Percentiles rank a stretch among this genome's conserved stretches.
Evolutionary conservation across 2,329 filamentous ascomycete genomes (phyloP).

Genomic region (Boeremia exigua): DNA sequence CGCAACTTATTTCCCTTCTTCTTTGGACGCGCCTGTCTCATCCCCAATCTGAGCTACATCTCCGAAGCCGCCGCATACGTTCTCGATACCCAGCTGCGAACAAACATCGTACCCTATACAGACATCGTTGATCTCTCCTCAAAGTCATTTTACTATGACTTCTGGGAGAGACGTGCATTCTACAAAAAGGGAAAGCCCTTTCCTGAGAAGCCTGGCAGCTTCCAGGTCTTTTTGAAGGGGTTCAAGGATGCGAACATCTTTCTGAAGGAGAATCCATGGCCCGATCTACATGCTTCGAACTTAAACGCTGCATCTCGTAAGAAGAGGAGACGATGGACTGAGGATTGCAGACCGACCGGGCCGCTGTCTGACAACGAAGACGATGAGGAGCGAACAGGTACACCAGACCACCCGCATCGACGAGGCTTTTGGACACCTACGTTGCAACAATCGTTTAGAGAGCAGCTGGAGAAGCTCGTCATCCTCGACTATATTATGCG

Average conservation of each 20-base stretch:
- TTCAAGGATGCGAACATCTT: slow-evolving; percentile 98
- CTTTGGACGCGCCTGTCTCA: slow-evolving; percentile 92
- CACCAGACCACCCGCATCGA: slow-evolving; percentile 45
- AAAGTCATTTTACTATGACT: slow-evolving; percentile 97
- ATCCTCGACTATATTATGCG: slow-evolving; percentile 99
- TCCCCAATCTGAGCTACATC: slow-evolving; percentile 96
- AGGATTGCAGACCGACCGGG: slow-evolving; percentile 76
- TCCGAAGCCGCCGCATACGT: slow-evolving; percentile 97
- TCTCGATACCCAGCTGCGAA: slow-evolving; percentile 86
- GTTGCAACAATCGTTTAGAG: slow-evolving; percentile 88
- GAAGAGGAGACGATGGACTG: slow-evolving; percentile 73
- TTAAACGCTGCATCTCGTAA: slow-evolving; percentile 73
- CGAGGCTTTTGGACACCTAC: slow-evolving; percentile 84
- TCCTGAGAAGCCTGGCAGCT: slow-evolving; percentile 90
- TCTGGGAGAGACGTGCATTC: slow-evolving; percentile 90
- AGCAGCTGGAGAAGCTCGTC: slow-evolving; percentile 95
- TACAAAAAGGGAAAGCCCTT: slow-evolving; percentile 86
- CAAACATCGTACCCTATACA: slow-evolving; percentile 93
- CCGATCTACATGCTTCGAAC: slow-evolving; percentile 76
- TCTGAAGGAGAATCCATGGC: slow-evolving; percentile 93
- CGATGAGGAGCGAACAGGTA: slow-evolving; percentile 53
- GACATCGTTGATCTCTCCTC: slow-evolving; percentile 94
- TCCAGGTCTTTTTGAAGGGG: slow-evolving; percentile 95
- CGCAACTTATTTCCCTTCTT: slow-evolving; percentile 96
- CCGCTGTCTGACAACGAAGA: slow-evolving; percentile 67